Conservation (phyloP, 2,329 filamentous ascomycete species). For the Parastagonospora nodorum region DNA sequence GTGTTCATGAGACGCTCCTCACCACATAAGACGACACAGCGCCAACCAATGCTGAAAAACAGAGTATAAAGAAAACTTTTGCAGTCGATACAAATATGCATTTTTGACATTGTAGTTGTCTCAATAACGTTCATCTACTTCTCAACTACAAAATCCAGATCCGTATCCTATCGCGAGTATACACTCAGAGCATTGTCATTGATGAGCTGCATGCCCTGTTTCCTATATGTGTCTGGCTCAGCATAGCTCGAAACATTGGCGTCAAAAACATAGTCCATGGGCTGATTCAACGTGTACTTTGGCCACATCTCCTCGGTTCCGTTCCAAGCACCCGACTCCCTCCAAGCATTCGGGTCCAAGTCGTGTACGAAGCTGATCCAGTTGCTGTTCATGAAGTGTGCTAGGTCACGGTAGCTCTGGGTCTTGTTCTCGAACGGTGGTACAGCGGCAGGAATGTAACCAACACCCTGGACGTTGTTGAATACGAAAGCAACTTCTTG, state of each 20-base stretch:
- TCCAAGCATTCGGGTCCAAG: conserved; percentile 34
- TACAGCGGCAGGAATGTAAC: conserved; percentile 44
- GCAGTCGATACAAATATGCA: not conserved
- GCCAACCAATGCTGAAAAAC: too few species aligned
- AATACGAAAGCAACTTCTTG: conserved; percentile 57
- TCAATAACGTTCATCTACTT: not conserved
- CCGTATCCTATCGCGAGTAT: conserved; percentile 6
- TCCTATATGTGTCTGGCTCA: conserved; percentile 53
- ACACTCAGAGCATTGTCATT: conserved; percentile 27
- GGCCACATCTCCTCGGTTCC: conserved; percentile 46
- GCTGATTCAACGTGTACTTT: conserved; percentile 42
- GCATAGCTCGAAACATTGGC: conserved; percentile 48
- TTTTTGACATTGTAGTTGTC: not conserved
- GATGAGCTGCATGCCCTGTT: conserved; percentile 53
- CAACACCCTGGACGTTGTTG: conserved; percentile 50
- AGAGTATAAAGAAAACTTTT: too few species aligned
- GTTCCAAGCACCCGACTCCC: conserved; percentile 19
- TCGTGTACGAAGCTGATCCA: conserved; percentile 55
- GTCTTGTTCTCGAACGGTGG: conserved; percentile 44
- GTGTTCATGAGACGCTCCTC: too few species aligned
- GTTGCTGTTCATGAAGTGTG: conserved; percentile 50
- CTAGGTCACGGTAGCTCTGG: conserved; percentile 45
- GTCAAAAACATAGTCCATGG: conserved; percentile 53
- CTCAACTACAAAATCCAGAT: not conserved
- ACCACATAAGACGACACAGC: too few species aligned